Conservation (phyloP, 768 basidiomycete species). For the Xerocomus brunneocitrinus region DNA sequence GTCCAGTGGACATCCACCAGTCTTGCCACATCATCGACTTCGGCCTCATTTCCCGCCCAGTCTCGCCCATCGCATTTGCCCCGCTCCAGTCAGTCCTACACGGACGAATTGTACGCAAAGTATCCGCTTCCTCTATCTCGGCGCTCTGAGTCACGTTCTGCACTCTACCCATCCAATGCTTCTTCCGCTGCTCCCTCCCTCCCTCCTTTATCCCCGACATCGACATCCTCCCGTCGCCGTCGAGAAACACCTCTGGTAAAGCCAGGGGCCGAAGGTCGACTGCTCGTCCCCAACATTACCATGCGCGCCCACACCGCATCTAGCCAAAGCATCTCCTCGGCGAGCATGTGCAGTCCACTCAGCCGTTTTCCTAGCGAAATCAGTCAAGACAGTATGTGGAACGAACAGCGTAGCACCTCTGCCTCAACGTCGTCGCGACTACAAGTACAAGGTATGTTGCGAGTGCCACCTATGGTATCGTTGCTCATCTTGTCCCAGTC, state of each 20-base stretch:
- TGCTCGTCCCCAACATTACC: constrained; percentile 49
- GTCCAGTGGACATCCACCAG: constrained; percentile 47
- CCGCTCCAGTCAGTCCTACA: constrained; percentile 30
- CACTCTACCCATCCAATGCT: constrained; percentile 33
- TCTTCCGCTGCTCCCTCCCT: constrained; percentile 35
- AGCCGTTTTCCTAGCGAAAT: constrained; percentile 39
- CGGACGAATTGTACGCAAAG: constrained; percentile 49
- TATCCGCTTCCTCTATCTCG: constrained; percentile 54
- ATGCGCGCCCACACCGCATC: constrained; percentile 31
- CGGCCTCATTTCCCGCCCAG: constrained; percentile 24
- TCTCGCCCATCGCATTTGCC: constrained; percentile 20
- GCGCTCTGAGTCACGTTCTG: constrained; percentile 48
- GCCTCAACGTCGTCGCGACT: constrained; percentile 35
- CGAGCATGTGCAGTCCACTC: constrained; percentile 34
- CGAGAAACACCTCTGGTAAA: constrained; percentile 55
- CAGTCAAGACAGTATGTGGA: constrained; percentile 34
- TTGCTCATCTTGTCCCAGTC: constrained; percentile 33
- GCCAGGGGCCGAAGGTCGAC: constrained; percentile 58
- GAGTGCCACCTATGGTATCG: neutral
- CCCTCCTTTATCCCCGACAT: constrained; percentile 33
- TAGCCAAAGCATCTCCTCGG: constrained; percentile 28
- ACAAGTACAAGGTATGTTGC: constrained; percentile 47
- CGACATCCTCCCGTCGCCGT: constrained; percentile 34
- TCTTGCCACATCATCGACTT: constrained; percentile 13
- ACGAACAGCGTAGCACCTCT: constrained; percentile 20